Conservation (phyloP, 495 filamentous ascomycete species). For the Lentithecium fluviatile region DNA sequence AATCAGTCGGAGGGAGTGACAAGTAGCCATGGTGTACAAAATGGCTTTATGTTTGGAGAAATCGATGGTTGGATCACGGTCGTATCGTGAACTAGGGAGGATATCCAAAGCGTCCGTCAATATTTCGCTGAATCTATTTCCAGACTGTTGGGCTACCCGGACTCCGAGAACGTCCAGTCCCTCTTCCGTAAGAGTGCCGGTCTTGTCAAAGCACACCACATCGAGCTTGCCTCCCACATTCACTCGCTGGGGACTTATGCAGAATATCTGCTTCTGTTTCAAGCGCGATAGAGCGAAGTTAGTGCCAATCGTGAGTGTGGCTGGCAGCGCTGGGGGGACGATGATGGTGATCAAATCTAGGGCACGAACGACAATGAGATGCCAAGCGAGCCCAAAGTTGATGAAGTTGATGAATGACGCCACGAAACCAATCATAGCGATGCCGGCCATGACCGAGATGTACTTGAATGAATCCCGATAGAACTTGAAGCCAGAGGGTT, state of each 20-base stretch:
- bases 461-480: constrained; percentile 97
- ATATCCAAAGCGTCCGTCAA: constrained; percentile 55
- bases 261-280: constrained; percentile 87
- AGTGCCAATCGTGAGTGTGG: constrained; percentile 92
- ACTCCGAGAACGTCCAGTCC: constrained; percentile 92
- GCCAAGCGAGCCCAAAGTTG: constrained; percentile 76
- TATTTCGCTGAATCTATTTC: constrained; percentile 62
- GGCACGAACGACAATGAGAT: constrained; percentile 85
- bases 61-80: constrained; percentile 56
- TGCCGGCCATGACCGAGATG: constrained; percentile 92
- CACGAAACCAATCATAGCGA: constrained; percentile 83
- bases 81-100: constrained; percentile 55
- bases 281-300: constrained; percentile 89
- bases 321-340: constrained; percentile 94
- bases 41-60: constrained; percentile 66
- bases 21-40: constrained; percentile 95
- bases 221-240: constrained; percentile 96
- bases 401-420: constrained; percentile 93
- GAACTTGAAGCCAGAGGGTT: constrained; percentile 96
- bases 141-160: constrained; percentile 64
- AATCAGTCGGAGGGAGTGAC: constrained; percentile 83
- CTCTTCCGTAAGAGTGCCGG: constrained; percentile 95
- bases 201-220: constrained; percentile 97
- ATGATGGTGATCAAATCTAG: constrained; percentile 97
- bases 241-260: constrained; percentile 93